phyloP scores from a whole-genome alignment of 225 moss, liverwort and hornwort genomes.

The Straminergon stramineum region DNA sequence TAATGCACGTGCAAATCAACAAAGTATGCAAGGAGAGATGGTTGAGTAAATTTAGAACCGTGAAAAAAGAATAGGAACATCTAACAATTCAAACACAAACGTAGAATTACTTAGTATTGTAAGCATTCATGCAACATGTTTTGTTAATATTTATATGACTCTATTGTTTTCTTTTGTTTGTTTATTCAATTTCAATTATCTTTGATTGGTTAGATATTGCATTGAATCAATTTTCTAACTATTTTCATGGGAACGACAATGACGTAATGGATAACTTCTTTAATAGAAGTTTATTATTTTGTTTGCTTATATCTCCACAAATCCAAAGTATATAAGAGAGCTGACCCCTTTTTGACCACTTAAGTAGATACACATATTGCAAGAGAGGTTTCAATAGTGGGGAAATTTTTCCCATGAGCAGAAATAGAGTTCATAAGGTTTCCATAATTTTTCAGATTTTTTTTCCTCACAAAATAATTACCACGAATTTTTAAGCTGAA shows the following conservation, averaged over 20 bases:
- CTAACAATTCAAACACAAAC: too few species aligned
- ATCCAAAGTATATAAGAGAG: neutral
- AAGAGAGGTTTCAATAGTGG: too few species aligned
- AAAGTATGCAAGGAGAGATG: too few species aligned
- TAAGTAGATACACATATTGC: too few species aligned
- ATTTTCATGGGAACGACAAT: neutral
- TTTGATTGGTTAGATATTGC: neutral
- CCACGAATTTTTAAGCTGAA: too few species aligned
- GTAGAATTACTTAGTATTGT: neutral
- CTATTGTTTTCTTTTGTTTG: neutral
- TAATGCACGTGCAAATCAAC: neutral
- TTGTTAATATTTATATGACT: neutral
- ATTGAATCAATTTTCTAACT: neutral
- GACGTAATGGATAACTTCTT: neutral
- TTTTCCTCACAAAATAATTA: too few species aligned
- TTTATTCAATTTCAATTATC: neutral
- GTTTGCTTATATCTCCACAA: neutral
- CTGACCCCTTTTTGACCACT: too few species aligned
- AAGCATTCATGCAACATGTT: neutral
- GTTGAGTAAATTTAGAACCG: neutral
- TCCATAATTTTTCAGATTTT: too few species aligned
- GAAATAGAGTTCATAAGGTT: too few species aligned
- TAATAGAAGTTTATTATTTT: neutral
- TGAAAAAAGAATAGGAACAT: neutral
- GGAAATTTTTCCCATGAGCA: too few species aligned